Evolutionary conservation across 345 rosid genomes (phyloP).

Genomic region (Isatis tinctoria): DNA sequence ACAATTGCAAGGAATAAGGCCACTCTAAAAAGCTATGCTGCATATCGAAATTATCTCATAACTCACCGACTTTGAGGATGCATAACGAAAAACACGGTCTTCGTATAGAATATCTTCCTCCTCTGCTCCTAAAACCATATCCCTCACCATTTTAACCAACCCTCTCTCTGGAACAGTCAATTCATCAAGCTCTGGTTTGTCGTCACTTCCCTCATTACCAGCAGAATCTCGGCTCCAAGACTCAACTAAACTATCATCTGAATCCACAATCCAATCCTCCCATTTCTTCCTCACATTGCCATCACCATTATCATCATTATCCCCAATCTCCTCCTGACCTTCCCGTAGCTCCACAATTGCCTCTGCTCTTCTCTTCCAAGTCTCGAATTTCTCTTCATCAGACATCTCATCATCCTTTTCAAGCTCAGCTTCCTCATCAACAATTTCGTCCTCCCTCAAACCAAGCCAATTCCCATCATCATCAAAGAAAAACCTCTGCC

Average conservation of each 20-base stretch:
- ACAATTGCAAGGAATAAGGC: neutral
- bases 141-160: slow-evolving; percentile 59
- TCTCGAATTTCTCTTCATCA: slow-evolving; percentile 68
- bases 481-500: slow-evolving; percentile 73
- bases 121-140: slow-evolving; percentile 70
- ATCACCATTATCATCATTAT: slow-evolving; percentile 22
- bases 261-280: slow-evolving; percentile 91
- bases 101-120: slow-evolving; percentile 85
- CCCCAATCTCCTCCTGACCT: slow-evolving; percentile 51
- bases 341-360: slow-evolving; percentile 89
- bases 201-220: slow-evolving; percentile 26
- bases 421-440: slow-evolving; percentile 34
- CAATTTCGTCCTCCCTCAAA: slow-evolving; percentile 59
- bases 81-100: slow-evolving; percentile 84
- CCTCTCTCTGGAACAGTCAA: slow-evolving; percentile 49
- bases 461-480: slow-evolving; percentile 93
- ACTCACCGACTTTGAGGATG: slow-evolving; percentile 76
- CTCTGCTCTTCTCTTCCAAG: slow-evolving; percentile 92
- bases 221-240: slow-evolving; percentile 49
- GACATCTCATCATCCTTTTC: slow-evolving; percentile 41
- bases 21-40: neutral
- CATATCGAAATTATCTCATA: neutral
- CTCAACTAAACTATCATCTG: slow-evolving; percentile 37
- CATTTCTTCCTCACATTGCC: slow-evolving; percentile 65
- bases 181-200: slow-evolving; percentile 26